These are phyloP conservation scores for Clavariopsis aquatica DNA, from an alignment of 495 filamentous ascomycete species.

Conservation along the genomic window DNA sequence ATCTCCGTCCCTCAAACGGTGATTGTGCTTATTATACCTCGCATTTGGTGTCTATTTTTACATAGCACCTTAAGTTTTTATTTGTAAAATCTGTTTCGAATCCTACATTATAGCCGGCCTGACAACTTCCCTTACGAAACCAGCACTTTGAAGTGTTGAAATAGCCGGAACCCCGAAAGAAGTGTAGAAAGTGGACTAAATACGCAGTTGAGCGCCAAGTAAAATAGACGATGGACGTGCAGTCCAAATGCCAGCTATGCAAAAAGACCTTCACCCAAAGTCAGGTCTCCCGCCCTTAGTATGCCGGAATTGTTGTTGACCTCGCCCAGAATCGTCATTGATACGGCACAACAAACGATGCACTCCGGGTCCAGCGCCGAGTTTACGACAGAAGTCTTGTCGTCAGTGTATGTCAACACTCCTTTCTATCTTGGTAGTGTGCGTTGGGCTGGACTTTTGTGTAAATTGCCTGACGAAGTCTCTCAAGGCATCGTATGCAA, in stretches of 20 bases:
- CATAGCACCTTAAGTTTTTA: neutral
- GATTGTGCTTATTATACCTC: neutral
- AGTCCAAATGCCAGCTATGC: slow-evolving; percentile 22
- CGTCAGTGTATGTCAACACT: slow-evolving; percentile 39
- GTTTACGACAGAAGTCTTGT: slow-evolving; percentile 45
- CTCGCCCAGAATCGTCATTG: slow-evolving; percentile 41
- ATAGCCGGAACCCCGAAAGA: neutral
- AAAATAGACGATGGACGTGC: slow-evolving; percentile 16
- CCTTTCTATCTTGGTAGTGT: too few relatives aligned
- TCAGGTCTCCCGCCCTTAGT: slow-evolving; percentile 6
- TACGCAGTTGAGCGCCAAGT: neutral
- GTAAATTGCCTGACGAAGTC: too few relatives aligned
- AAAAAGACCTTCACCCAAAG: slow-evolving; percentile 35
- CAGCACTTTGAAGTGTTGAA: too few relatives aligned
- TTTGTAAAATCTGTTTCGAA: neutral
- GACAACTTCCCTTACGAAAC: neutral
- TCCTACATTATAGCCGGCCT: neutral
- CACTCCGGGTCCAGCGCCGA: slow-evolving; percentile 27
- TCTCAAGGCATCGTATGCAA: neutral
- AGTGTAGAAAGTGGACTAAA: neutral
- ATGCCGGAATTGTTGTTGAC: slow-evolving; percentile 6
- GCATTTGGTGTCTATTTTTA: neutral
- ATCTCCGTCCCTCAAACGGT: neutral
- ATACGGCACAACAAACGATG: slow-evolving; percentile 41
- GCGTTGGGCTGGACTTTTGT: too few relatives aligned